Evolutionary conservation across 106 monocot genomes (phyloP).

Genomic region (Alisma plantagoaquatica): DNA sequence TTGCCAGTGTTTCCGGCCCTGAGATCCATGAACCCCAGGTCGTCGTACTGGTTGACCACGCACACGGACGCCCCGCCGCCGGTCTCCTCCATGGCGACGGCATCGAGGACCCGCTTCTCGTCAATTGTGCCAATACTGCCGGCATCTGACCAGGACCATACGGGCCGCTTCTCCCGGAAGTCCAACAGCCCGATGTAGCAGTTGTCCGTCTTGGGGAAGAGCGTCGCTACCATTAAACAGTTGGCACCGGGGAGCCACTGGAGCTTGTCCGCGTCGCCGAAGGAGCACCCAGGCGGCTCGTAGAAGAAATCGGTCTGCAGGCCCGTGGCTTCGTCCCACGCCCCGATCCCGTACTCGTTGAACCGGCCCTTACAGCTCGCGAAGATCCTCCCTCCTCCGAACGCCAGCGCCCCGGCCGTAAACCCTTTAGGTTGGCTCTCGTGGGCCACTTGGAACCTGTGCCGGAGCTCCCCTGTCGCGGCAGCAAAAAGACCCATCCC

Average conservation of each 20-base stretch:
- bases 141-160: conserved; percentile 71
- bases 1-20: conserved; percentile 17
- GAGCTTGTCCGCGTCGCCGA: conserved; percentile 81
- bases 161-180: conserved; percentile 47
- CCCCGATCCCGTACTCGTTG: conserved; percentile 83
- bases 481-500: conserved; percentile 73
- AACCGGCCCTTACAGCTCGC: conserved; percentile 83
- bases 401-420: conserved; percentile 74
- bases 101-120: conserved; percentile 81
- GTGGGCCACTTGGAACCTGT: conserved; percentile 62
- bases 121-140: conserved; percentile 19
- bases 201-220: conserved; percentile 73
- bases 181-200: conserved; percentile 76
- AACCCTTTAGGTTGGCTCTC: conserved; percentile 46
- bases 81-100: conserved; percentile 65
- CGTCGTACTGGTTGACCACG: conserved; percentile 86
- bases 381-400: conserved; percentile 42
- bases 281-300: conserved; percentile 41
- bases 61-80: conserved; percentile 61
- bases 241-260: conserved; percentile 49
- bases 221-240: conserved; percentile 61
- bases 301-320: conserved; percentile 69
- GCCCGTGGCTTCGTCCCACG: conserved; percentile 61
- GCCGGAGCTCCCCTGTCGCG: conserved; percentile 38
- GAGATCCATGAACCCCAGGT: conserved; percentile 79